Evolutionary conservation across 2,329 filamentous ascomycete species (phyloP), one percentile per base, ranked within the genome.

Genomic region (Trichoderma sp.): DNA sequence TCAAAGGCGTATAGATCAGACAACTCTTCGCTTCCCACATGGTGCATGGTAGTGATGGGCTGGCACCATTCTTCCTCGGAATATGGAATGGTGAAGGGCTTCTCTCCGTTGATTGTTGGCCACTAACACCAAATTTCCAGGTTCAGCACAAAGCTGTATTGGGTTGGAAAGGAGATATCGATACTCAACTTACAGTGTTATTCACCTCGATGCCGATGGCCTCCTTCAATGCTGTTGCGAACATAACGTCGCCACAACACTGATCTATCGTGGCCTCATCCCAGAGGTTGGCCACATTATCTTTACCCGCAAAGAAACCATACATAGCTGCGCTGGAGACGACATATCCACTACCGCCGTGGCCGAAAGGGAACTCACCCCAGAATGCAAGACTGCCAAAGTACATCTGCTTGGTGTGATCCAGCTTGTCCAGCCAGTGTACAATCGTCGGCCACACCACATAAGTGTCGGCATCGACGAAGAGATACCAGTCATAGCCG

Each of bases 401-500:
- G 70, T 87, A 87, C 42, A 80, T 76, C 52, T 79, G 78, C 64
- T 82, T 77, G 2, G 69, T 72, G 1, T 81, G 77, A 70, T 86
- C 77, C 17, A 86, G 73, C 32, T 71, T 75, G 48, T 75, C 71
- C 52, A 88, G 75, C 82, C 83, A 87, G 42, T 80, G 75, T 35
- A 83, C 77, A 27, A 88, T 72, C 64, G 83, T 86, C 15, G 81
- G 77, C 82, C 84, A 86, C 48, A 86, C 76, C 12, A 87, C 80
- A 71, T 87, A 88, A 9, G 84, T 86, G 73, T 88, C 86, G 59
- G 84, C 84, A 64, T 88, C 86, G 69, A 88, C 80, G 70, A 86
- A 88, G 15, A 89, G 74, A 72, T 87, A 89, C 86, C 86, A 89
- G 70, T 87, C 83, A 67, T 82, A 82, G 67, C 80, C 73, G 10